Percentiles rank a stretch among this genome's conserved stretches.
Evolutionary conservation across 495 filamentous ascomycete genomes (phyloP).

Genomic region (Tuber melanosporum): DNA sequence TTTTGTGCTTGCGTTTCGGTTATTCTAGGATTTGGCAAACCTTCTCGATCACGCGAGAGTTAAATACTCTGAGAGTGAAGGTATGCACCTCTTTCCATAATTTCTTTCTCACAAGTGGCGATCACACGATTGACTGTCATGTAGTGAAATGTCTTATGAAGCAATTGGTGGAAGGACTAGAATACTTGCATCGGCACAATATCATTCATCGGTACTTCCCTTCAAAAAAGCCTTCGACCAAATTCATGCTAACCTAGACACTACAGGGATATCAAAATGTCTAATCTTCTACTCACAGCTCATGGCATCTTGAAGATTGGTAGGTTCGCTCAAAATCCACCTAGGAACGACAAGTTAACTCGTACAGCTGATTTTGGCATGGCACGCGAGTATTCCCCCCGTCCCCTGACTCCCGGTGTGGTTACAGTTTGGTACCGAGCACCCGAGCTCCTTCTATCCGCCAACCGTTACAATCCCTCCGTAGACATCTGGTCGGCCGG

Average conservation of each 20-base stretch:
- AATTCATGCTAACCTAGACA: slow-evolving; percentile 10
- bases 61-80: slow-evolving; percentile 47
- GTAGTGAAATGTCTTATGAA: slow-evolving; percentile 48
- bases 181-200: slow-evolving; percentile 47
- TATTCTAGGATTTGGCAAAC: slow-evolving; percentile 47
- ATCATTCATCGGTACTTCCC: slow-evolving; percentile 47
- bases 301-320: slow-evolving; percentile 48
- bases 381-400: slow-evolving; percentile 45
- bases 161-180: slow-evolving; percentile 47
- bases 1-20: slow-evolving; percentile 39
- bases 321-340: slow-evolving; percentile 15
- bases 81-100: slow-evolving; percentile 28
- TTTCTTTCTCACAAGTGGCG: background rate
- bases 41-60: slow-evolving; percentile 47
- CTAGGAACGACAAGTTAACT: slow-evolving; percentile 10
- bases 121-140: background rate
- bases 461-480: slow-evolving; percentile 44
- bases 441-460: slow-evolving; percentile 47
- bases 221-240: background rate
- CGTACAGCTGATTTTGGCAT: slow-evolving; percentile 48
- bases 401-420: slow-evolving; percentile 48
- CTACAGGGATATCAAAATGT: slow-evolving; percentile 48
- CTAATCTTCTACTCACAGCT: slow-evolving; percentile 47
- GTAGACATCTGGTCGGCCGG: slow-evolving; percentile 49
- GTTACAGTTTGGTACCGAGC: slow-evolving; percentile 47